Evolutionary conservation across 805 yeast species (phyloP).

Genomic region (Myxozyma melibiosi): DNA sequence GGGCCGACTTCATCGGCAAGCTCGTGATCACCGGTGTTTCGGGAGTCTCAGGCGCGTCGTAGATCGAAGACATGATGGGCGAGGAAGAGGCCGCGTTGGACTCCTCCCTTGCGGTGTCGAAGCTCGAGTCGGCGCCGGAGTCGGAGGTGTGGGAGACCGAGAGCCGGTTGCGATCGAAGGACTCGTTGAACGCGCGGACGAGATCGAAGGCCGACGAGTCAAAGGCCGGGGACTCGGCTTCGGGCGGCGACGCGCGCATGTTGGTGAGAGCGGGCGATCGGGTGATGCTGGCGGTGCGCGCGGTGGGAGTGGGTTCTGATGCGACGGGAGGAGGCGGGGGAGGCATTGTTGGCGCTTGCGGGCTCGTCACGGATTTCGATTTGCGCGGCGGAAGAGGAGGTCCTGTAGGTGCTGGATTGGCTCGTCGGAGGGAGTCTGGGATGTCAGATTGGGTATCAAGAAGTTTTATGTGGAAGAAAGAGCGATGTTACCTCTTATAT

Average conservation of each 20-base stretch:
- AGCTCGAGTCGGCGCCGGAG: constrained; percentile 11
- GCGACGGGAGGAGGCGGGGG: not conserved
- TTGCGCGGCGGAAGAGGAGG: constrained; percentile 13
- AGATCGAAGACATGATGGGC: not conserved
- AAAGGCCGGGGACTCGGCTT: not conserved
- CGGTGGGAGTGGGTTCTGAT: not conserved
- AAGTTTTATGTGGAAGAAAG: too few species aligned
- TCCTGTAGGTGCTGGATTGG: not conserved
- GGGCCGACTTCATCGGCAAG: not conserved
- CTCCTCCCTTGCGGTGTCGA: constrained; percentile 11
- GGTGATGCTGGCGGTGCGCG: too few species aligned
- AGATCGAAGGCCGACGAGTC: constrained; percentile 6
- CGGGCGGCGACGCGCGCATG: too few species aligned
- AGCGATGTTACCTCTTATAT: not conserved
- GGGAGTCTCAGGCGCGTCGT: not conserved
- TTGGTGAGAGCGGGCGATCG: too few species aligned
- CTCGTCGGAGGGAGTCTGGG: not conserved
- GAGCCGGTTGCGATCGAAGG: constrained; percentile 1
- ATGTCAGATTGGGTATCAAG: too few species aligned
- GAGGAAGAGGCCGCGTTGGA: not conserved
- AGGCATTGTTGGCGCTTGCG: too few species aligned
- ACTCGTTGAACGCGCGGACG: constrained; percentile 10
- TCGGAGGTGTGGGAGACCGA: not conserved
- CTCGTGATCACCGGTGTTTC: not conserved
- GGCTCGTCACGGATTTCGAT: too few species aligned